Evolutionary conservation across 345 rosid genomes (phyloP), one percentile per base, ranked within the genome.

Genomic region (Erodium maritimum): DNA sequence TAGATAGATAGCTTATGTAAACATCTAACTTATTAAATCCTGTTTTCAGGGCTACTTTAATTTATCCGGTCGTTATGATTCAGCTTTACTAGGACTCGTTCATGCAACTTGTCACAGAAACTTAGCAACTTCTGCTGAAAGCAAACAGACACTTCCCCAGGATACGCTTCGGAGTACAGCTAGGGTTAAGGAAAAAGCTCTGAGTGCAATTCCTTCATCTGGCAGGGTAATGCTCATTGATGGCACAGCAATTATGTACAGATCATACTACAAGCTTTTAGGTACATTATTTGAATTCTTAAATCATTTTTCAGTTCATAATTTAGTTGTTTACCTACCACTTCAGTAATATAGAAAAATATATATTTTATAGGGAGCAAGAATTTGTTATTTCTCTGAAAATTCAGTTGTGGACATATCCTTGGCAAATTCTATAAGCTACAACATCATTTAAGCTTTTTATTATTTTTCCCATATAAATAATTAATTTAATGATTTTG

Each of bases 211-310:
- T 64, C 45, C 75, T 53, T 77, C 83, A 0, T 65, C 80, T 71
- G 83, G 85, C 29, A 77, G 95, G 80, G 81, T 89, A 62, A 87
- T 93, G 99, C 95, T 93, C 57, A 78, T 93, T 67, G 99, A 93
- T 74, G 96, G 96, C 57, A 87, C 99, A 42, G 80, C 99, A 23
- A 63, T 93, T 73, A 87, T 93, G 20, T 93, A 89, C 71, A 77
- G 99, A 79, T 87, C 95, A 60, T 93, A 93, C 79, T 89, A 74
- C 83, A 93, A 93, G 87, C 91, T 89, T 65, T 69, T 93, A 73
- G 96, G 99, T 93, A 78, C 62, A 63, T 21, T 19, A 7, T 58
- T 21, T 29, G n/a, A 18, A 13, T 12, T 20, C n/a, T 19, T 59
- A 21, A 52, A 25, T 17, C 24, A 19, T 61, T 52, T 19, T 6